phyloP scores from a whole-genome alignment of 2,329 filamentous ascomycete genomes.

The Hypoxylon sp. region DNA sequence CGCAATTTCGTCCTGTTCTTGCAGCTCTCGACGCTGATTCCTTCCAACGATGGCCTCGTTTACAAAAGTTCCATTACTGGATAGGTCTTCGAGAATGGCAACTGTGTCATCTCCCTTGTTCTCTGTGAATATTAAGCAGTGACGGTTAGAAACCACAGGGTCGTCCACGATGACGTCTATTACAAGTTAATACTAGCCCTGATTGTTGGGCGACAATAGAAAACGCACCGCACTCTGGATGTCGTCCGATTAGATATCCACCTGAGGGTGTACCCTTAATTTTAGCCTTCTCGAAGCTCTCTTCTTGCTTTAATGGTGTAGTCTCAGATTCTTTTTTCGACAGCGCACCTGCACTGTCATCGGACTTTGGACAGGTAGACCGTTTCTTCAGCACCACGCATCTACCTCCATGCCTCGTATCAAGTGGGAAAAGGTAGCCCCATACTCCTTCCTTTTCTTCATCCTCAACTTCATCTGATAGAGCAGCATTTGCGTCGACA shows the following conservation, averaged over 20 bases:
- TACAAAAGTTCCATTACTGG: conserved; percentile 95
- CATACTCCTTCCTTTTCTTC: conserved; percentile 89
- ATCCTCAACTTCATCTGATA: conserved; percentile 87
- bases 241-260: conserved; percentile 92
- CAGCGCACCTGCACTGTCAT: conserved; percentile 59
- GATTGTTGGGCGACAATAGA: no score
- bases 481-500: conserved; percentile 77
- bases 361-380: conserved; percentile 75
- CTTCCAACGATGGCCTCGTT: conserved; percentile 92
- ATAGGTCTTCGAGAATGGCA: conserved; percentile 91
- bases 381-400: conserved; percentile 82
- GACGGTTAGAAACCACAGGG: conserved; percentile 88
- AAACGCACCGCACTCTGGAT: conserved; percentile 91
- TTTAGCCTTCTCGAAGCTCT: conserved; percentile 75
- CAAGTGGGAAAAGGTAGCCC: conserved; percentile 92
- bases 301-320: conserved; percentile 69
- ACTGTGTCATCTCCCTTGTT: conserved; percentile 71
- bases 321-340: conserved; percentile 60
- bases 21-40: conserved; percentile 89
- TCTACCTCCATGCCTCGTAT: conserved; percentile 76
- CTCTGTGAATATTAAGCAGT: conserved; percentile 78
- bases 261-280: conserved; percentile 75
- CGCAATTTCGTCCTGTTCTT: conserved; percentile 91
- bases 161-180: conserved; percentile 81
- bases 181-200: conserved; percentile 35